These are phyloP conservation scores for Coemansia sp. DNA, from an alignment of 192 early-diverging fungal genomes.

Conservation along the genomic window DNA sequence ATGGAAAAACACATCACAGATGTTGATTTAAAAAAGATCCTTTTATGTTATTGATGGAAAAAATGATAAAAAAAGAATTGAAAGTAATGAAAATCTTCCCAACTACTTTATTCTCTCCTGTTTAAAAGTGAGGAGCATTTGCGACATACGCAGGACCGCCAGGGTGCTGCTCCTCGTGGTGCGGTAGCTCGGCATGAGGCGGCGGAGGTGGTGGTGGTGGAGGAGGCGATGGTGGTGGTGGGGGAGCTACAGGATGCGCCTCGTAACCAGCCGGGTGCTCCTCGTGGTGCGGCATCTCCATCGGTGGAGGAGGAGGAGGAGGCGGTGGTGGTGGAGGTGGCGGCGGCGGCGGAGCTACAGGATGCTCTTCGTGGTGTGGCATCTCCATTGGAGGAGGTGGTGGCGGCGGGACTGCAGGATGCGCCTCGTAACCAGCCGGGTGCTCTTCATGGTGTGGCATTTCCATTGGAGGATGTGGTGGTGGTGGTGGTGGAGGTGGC, in stretches of 20 bases:
- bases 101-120: neutral
- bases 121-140: conserved; percentile 43
- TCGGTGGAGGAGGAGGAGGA: conserved; percentile 7
- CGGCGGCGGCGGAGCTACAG: neutral
- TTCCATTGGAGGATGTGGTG: too few relatives aligned
- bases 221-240: too few relatives aligned
- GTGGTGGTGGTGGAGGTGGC: neutral
- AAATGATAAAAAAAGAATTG: conserved; percentile 6
- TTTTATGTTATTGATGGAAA: neutral
- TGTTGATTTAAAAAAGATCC: too few relatives aligned
- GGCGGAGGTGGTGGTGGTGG: conserved; percentile 3
- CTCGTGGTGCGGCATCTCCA: conserved; percentile 1
- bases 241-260: neutral
- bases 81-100: neutral
- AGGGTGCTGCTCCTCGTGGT: conserved; percentile 15
- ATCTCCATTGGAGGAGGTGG: neutral
- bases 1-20: too few relatives aligned
- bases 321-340: neutral
- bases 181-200: neutral
- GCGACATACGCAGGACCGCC: conserved; percentile 24
- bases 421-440: conserved; percentile 16
- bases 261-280: conserved; percentile 22
- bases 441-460: conserved; percentile 19
- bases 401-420: neutral
- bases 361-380: conserved; percentile 21